These are phyloP conservation scores for Blastobotrys buckinghamii DNA, from an alignment of 1,139 yeast species.

Conservation along the genomic window DNA sequence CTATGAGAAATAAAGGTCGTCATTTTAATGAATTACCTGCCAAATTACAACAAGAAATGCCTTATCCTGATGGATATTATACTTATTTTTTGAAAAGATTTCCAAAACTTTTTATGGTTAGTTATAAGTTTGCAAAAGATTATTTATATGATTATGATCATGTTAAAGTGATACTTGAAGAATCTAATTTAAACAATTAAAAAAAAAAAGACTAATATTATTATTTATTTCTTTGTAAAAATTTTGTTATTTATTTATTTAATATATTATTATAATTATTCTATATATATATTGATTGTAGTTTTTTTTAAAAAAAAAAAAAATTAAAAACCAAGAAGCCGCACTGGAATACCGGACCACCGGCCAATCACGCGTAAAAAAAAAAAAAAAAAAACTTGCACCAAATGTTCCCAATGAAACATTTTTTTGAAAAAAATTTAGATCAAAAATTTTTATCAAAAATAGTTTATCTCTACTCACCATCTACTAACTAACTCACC, in stretches of 20 bases:
- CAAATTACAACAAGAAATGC: slow-evolving; percentile 51
- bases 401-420: too few species aligned
- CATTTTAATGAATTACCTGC: slow-evolving; percentile 87
- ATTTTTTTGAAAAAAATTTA: too few species aligned
- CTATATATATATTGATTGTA: too few species aligned
- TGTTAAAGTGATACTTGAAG: background rate
- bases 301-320: too few species aligned
- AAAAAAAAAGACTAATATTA: background rate
- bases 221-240: background rate
- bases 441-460: too few species aligned
- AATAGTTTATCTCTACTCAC: too few species aligned
- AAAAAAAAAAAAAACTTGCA: too few species aligned
- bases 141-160: slow-evolving; percentile 36
- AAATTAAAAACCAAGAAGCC: too few species aligned
- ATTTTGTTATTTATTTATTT: background rate
- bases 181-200: too few species aligned
- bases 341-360: too few species aligned
- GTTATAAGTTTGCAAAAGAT: slow-evolving; percentile 58
- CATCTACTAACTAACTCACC: too few species aligned
- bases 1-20: slow-evolving; percentile 85
- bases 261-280: background rate
- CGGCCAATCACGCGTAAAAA: too few species aligned
- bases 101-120: slow-evolving; percentile 72
- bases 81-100: slow-evolving; percentile 65
- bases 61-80: slow-evolving; percentile 80